These are phyloP conservation scores for Phytophthora aleatoria DNA, from an alignment of 352 stramenopile species.

Conservation along the genomic window DNA sequence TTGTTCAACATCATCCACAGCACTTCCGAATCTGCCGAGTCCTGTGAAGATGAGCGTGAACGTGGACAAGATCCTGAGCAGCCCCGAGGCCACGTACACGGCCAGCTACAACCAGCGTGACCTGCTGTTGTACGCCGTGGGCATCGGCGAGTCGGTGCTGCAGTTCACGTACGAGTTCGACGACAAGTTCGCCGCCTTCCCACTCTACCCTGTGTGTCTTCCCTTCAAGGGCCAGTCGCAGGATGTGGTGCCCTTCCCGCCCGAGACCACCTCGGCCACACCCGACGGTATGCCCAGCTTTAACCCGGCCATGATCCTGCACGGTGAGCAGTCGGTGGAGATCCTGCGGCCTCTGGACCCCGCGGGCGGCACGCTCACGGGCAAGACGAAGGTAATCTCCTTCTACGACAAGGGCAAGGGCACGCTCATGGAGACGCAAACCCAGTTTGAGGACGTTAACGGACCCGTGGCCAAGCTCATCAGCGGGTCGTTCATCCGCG, in stretches of 20 bases:
- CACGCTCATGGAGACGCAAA: slow-evolving; percentile 87
- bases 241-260: slow-evolving; percentile 89
- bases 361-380: slow-evolving; percentile 53
- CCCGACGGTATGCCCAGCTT: slow-evolving; percentile 74
- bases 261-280: slow-evolving; percentile 57
- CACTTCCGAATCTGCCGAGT: slow-evolving; percentile 27
- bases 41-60: slow-evolving; percentile 52
- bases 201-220: slow-evolving; percentile 88
- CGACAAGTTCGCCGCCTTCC: slow-evolving; percentile 87
- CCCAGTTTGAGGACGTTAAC: slow-evolving; percentile 70
- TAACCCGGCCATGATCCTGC: slow-evolving; percentile 85
- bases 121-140: slow-evolving; percentile 87
- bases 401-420: slow-evolving; percentile 86
- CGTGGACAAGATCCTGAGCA: slow-evolving; percentile 68
- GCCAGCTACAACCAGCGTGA: slow-evolving; percentile 90
- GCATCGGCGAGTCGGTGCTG: slow-evolving; percentile 85
- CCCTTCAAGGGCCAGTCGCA: slow-evolving; percentile 88
- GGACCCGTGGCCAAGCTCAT: slow-evolving; percentile 74
- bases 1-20: slow-evolving; percentile 24
- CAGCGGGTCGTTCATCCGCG: slow-evolving; percentile 83
- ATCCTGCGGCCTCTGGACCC: slow-evolving; percentile 73
- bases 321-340: slow-evolving; percentile 88
- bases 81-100: slow-evolving; percentile 50
- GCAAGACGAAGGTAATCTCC: slow-evolving; percentile 74
- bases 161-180: slow-evolving; percentile 91